Evolutionary conservation across 306 rosid species (phyloP).

Genomic region (Oxytropis ochrocephala): DNA sequence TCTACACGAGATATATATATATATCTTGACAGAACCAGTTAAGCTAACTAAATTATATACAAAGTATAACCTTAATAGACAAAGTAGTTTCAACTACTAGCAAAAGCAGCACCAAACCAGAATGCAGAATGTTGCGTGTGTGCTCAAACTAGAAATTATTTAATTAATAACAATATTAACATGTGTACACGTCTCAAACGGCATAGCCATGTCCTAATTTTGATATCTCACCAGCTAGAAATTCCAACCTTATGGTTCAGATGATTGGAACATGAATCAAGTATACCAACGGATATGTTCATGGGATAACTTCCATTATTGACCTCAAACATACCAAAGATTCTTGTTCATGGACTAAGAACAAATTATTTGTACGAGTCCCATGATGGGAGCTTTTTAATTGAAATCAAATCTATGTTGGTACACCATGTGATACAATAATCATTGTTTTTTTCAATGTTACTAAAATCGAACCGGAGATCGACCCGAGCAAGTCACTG

Average conservation of each 20-base stretch:
- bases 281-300: not conserved
- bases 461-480: no score
- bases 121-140: conserved; percentile 30
- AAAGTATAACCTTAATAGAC: conserved; percentile 9
- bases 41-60: conserved; percentile 21
- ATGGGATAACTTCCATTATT: not conserved
- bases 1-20: not conserved
- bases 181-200: conserved; percentile 27
- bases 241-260: conserved; percentile 7
- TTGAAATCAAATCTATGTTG: conserved; percentile 22
- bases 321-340: conserved; percentile 15
- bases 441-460: not conserved
- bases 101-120: conserved; percentile 32
- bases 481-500: no score
- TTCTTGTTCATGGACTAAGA: conserved; percentile 11
- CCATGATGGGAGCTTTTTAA: conserved; percentile 5
- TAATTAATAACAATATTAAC: not conserved
- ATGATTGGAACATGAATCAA: not conserved
- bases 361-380: conserved; percentile 13
- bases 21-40: conserved; percentile 26
- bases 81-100: conserved; percentile 36
- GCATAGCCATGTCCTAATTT: conserved; percentile 12
- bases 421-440: conserved; percentile 13
- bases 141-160: not conserved
- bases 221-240: conserved; percentile 32